Evolutionary conservation across 257 asterid species (phyloP).

Genomic region (Mitragyna speciosa): DNA sequence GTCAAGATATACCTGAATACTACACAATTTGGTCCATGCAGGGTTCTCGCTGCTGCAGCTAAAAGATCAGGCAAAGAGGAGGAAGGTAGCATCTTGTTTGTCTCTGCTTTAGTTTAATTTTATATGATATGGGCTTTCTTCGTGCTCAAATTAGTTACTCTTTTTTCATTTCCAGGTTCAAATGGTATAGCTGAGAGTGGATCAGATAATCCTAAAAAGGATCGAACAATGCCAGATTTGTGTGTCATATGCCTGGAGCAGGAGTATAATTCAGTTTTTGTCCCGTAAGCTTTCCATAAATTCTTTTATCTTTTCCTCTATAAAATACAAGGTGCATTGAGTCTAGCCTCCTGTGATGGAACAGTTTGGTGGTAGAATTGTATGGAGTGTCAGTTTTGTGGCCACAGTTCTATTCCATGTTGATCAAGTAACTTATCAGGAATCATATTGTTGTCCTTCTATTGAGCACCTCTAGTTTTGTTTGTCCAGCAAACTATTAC

Average conservation of each 20-base stretch:
- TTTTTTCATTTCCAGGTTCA: slow-evolving; percentile 39
- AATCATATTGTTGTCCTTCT: neutral
- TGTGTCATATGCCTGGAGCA: slow-evolving; percentile 97
- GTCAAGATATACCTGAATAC: neutral
- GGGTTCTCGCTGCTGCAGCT: slow-evolving; percentile 93
- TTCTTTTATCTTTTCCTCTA: neutral
- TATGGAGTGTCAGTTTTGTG: no score
- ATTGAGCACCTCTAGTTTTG: neutral
- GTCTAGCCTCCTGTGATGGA: neutral
- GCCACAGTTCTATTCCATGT: neutral
- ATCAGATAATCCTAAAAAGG: slow-evolving; percentile 49
- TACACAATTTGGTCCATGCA: slow-evolving; percentile 27
- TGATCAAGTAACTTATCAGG: neutral
- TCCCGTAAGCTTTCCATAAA: slow-evolving; percentile 67
- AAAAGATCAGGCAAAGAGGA: slow-evolving; percentile 69
- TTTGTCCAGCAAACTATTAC: neutral
- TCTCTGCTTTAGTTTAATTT: neutral
- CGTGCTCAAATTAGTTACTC: slow-evolving; percentile 11
- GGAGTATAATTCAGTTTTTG: slow-evolving; percentile 90
- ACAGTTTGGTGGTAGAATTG: neutral
- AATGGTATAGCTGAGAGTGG: slow-evolving; percentile 54
- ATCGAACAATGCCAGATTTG: slow-evolving; percentile 66
- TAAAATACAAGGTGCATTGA: neutral
- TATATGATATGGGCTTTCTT: slow-evolving; percentile 1
- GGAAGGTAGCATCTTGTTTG: slow-evolving; percentile 47